Base-by-base conservation (phyloP, 108 stramenopile species). In the Fragilaria radians region DNA sequence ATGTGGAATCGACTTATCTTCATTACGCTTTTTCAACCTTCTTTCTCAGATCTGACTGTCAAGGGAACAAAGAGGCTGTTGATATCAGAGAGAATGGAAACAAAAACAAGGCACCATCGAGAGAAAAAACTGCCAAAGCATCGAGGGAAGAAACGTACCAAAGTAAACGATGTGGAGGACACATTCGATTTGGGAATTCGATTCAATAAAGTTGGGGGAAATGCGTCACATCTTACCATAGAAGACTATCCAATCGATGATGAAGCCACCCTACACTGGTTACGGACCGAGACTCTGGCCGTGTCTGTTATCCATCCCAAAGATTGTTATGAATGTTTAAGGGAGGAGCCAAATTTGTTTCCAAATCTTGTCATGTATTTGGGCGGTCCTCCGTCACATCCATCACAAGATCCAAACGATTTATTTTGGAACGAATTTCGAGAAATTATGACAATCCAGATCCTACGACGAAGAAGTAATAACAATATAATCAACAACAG, bases 181-280 rank as follows among this genome's bases (percentile, higher is more conserved):
- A n/a, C n/a, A n/a, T n/a, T n/a, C n/a, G 36, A 42, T 42, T 42
- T 42, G 36, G 36, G 36, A 11, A 42, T 42, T 42, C 36, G 36
- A 11, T 42, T 42, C 36, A 11, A 7, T 14, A 42, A 42, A 42
- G 14, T 14, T 42, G 11, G 11, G 14, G 7, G 7, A 11, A 42
- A 11, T 14, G 14, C 7, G 11, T 7, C 36, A 42, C 7, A 14
- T 42, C 36, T 42, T 42, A 14, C 36, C 7, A 42, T 11, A 14
- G 36, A 42, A 42, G 36, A 42, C 36, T 42, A 42, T 42, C 36
- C 36, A 14, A 42, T 42, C 14, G 36, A 14, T 14, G 14, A 42
- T 14, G 36, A 11, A 11, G 36, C 36, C 7, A 42, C 36, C 36
- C 11, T 42, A 11, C n/a, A n/a, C n/a, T n/a, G n/a, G n/a, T 14